phyloP scores from a whole-genome alignment of 2,329 filamentous ascomycete species.

The Clonostachys rhizophaga region DNA sequence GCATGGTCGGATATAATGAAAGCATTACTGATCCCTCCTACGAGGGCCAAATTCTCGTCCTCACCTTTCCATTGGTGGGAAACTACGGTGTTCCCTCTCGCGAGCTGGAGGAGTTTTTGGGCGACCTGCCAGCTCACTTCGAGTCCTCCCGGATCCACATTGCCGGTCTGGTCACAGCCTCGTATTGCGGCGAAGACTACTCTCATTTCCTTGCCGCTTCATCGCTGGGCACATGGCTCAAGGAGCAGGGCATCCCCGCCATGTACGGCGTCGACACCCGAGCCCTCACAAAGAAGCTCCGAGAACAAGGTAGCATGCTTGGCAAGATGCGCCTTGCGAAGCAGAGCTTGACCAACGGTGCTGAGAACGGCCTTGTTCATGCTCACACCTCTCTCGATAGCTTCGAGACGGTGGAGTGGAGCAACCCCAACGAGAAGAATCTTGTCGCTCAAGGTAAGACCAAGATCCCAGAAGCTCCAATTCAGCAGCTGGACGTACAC shows the following conservation, averaged over 20 bases:
- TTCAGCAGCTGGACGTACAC: conserved; percentile 1
- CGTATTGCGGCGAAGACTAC: conserved; percentile 91
- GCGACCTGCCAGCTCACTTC: conserved; percentile 86
- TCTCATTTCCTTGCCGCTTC: conserved; percentile 91
- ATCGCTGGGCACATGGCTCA: conserved; percentile 90
- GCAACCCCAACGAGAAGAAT: conserved; percentile 88
- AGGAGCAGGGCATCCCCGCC: conserved; percentile 90
- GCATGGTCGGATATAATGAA: conserved; percentile 98
- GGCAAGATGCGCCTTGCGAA: conserved; percentile 78
- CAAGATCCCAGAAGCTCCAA: conserved; percentile 6
- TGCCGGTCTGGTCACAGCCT: conserved; percentile 83
- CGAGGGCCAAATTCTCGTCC: conserved; percentile 88
- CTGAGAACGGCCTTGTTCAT: conserved; percentile 22
- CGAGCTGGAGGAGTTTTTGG: conserved; percentile 79
- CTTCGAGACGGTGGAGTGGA: conserved; percentile 83
- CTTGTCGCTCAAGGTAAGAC: conserved; percentile 88
- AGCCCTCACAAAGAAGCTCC: conserved; percentile 88
- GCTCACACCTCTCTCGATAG: conserved; percentile 23
- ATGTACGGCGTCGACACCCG: conserved; percentile 95
- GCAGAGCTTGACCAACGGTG: conserved; percentile 35
- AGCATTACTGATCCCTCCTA: conserved; percentile 85
- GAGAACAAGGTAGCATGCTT: conserved; percentile 93
- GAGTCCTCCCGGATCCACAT: conserved; percentile 92
- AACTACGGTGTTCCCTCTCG: conserved; percentile 96
- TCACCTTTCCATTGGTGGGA: conserved; percentile 92